Evolutionary conservation across 192 early-diverging fungal species (phyloP).

Genomic region (Entomortierella parvispora): DNA sequence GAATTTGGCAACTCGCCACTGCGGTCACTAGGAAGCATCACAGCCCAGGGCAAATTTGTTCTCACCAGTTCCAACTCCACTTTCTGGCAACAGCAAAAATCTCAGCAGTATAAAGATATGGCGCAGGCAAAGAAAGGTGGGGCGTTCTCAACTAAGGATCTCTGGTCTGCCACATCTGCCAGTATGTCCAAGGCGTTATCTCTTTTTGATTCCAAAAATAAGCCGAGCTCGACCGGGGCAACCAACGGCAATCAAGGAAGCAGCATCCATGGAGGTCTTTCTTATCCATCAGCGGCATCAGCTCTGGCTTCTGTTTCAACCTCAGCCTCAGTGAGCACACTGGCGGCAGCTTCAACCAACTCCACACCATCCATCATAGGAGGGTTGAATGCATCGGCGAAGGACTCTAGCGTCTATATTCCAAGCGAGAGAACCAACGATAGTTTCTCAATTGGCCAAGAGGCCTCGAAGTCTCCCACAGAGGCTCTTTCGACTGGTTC

Average conservation of each 20-base stretch:
- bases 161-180: slow-evolving; percentile 51
- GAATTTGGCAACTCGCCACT: slow-evolving; percentile 51
- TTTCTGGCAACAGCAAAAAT: slow-evolving; percentile 48
- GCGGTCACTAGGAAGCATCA: slow-evolving; percentile 39
- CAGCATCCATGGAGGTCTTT: background rate
- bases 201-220: slow-evolving; percentile 38
- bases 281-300: slow-evolving; percentile 15
- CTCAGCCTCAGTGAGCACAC: slow-evolving; percentile 14
- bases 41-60: slow-evolving; percentile 48
- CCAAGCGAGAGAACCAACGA: slow-evolving; percentile 4
- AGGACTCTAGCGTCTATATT: background rate
- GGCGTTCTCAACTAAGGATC: slow-evolving; percentile 46
- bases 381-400: background rate
- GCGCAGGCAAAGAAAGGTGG: slow-evolving; percentile 21
- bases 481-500: slow-evolving; percentile 32
- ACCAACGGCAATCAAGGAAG: background rate
- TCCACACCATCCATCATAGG: background rate
- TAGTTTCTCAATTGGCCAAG: background rate
- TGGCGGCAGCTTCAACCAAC: slow-evolving; percentile 1
- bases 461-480: slow-evolving; percentile 23
- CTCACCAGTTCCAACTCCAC: slow-evolving; percentile 25
- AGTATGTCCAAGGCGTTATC: slow-evolving; percentile 47
- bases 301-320: slow-evolving; percentile 26
- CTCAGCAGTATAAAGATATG: slow-evolving; percentile 30
- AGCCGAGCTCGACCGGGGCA: background rate